Conservation (phyloP, 345 rosid genomes). For the Citrus sp. region DNA sequence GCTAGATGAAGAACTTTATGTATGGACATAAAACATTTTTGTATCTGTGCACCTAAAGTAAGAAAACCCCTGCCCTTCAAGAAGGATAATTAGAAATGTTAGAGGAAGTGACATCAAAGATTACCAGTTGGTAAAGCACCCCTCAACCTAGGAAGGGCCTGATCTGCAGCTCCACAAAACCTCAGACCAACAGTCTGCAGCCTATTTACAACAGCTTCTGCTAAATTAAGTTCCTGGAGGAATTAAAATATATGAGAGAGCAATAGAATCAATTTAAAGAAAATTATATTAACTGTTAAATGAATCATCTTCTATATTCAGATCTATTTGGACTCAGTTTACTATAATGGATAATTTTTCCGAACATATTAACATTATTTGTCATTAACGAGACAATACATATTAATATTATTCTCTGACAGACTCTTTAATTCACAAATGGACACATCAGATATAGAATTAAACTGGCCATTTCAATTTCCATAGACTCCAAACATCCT, state of each 20-base stretch:
- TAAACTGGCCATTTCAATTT: background rate
- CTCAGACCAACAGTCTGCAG: conserved; percentile 89
- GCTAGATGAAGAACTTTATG: background rate
- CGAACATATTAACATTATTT: background rate
- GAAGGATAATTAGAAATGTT: background rate
- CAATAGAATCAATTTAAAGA: background rate
- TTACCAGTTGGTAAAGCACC: conserved; percentile 93
- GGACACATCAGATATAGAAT: background rate
- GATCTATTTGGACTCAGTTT: background rate
- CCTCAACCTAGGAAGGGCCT: conserved; percentile 90
- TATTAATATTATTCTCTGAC: background rate
- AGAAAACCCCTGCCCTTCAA: background rate
- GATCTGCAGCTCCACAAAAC: conserved; percentile 89
- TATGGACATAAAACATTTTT: background rate
- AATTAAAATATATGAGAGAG: conserved; percentile 16
- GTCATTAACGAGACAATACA: background rate
- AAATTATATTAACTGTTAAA: background rate
- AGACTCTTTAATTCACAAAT: background rate
- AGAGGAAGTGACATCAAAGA: background rate
- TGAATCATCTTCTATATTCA: background rate
- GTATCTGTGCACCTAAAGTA: background rate
- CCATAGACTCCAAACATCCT: background rate
- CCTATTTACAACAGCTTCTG: conserved; percentile 86
- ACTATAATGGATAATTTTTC: background rate
- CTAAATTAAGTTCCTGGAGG: conserved; percentile 84